These are phyloP conservation scores for Heliosperma pusillum DNA, from an alignment of 148 eudicot genomes.

Conservation along the genomic window DNA sequence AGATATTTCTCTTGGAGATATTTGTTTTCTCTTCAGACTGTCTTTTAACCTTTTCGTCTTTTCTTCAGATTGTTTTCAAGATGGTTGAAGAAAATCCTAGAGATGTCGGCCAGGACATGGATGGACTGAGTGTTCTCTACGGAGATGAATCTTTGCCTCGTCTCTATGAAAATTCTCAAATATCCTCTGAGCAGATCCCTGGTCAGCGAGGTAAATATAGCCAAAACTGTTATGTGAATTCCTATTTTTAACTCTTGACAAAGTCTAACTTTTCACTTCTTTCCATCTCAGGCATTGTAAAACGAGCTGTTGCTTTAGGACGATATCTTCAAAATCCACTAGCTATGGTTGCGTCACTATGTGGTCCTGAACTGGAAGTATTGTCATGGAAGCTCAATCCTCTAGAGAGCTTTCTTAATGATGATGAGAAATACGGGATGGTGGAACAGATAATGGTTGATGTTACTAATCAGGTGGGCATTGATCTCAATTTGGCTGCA, in stretches of 20 bases:
- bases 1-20: no score
- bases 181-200: slow-evolving; percentile 82
- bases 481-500: slow-evolving; percentile 84
- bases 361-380: slow-evolving; percentile 86
- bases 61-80: slow-evolving; percentile 74
- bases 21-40: background rate
- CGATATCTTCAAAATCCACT: slow-evolving; percentile 88
- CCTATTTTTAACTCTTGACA: slow-evolving; percentile 13
- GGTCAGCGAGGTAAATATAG: slow-evolving; percentile 57
- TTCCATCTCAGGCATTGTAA: slow-evolving; percentile 66
- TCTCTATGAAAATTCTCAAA: slow-evolving; percentile 84
- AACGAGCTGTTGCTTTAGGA: slow-evolving; percentile 90
- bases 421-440: slow-evolving; percentile 92
- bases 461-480: slow-evolving; percentile 93
- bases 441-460: slow-evolving; percentile 96
- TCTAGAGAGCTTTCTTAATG: slow-evolving; percentile 75
- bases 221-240: background rate
- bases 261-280: slow-evolving; percentile 6
- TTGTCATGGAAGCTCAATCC: slow-evolving; percentile 89
- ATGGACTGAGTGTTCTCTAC: slow-evolving; percentile 58
- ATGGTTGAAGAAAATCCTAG: slow-evolving; percentile 94
- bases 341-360: slow-evolving; percentile 94
- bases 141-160: slow-evolving; percentile 95
- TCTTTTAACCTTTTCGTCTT: slow-evolving; percentile 16
- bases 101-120: slow-evolving; percentile 89